Conservation (phyloP, 768 basidiomycete species). For the Leccinellum albellum region DNA sequence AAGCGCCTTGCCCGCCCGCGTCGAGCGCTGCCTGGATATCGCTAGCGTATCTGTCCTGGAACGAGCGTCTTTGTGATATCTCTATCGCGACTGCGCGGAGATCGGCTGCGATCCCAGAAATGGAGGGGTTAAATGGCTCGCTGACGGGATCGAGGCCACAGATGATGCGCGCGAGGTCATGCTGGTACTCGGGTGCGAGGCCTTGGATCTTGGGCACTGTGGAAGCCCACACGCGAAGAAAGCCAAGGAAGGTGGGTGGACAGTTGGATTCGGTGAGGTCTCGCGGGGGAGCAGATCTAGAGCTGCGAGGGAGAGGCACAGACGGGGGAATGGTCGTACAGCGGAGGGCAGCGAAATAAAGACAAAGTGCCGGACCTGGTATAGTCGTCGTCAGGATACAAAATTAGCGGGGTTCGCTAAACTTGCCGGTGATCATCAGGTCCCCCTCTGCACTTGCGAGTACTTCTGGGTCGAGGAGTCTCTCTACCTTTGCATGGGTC, state of each 20-base stretch:
- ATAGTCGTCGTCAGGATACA: not conserved
- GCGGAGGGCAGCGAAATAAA: slow-evolving; percentile 81
- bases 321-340: slow-evolving; percentile 74
- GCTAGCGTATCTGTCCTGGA: slow-evolving; percentile 72
- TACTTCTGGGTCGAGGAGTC: slow-evolving; percentile 66
- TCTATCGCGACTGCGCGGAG: slow-evolving; percentile 84
- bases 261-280: slow-evolving; percentile 68
- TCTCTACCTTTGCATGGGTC: slow-evolving; percentile 73
- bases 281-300: slow-evolving; percentile 45
- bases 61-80: slow-evolving; percentile 78
- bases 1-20: slow-evolving; percentile 40
- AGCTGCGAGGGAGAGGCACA: slow-evolving; percentile 66
- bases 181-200: slow-evolving; percentile 61
- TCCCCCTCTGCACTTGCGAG: slow-evolving; percentile 77
- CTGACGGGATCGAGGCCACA: slow-evolving; percentile 53
- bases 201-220: slow-evolving; percentile 62
- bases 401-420: not conserved
- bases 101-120: slow-evolving; percentile 71
- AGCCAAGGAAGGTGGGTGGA: slow-evolving; percentile 61
- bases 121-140: slow-evolving; percentile 35
- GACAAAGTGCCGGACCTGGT: slow-evolving; percentile 72
- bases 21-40: slow-evolving; percentile 82
- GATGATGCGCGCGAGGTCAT: slow-evolving; percentile 79
- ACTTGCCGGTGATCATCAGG: slow-evolving; percentile 78
- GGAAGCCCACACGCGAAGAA: slow-evolving; percentile 70